phyloP scores from a whole-genome alignment of 2,329 filamentous ascomycete species.

The Aspergillus proliferans region DNA sequence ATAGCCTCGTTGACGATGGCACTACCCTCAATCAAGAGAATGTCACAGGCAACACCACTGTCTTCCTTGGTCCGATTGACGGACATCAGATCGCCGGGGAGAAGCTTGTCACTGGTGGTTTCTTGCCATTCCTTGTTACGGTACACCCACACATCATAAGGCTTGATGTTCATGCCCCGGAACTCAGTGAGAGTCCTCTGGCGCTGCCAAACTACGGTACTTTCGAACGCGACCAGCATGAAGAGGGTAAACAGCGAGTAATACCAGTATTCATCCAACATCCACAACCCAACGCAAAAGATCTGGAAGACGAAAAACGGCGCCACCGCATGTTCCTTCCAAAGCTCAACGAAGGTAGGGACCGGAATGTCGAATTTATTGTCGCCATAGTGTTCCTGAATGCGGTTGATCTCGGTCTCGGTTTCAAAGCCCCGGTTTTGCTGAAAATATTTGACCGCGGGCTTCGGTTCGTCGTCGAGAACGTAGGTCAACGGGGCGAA shows the following conservation, averaged over 20 bases:
- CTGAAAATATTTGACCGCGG: conserved; percentile 71
- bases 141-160: conserved; percentile 89
- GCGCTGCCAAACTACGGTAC: conserved; percentile 97
- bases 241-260: conserved; percentile 98
- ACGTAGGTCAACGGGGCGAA: conserved; percentile 79
- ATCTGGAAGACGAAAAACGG: conserved; percentile 99
- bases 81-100: conserved; percentile 89
- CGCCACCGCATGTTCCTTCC: conserved; percentile 96
- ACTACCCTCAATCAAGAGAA: conserved; percentile 88
- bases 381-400: conserved; percentile 88
- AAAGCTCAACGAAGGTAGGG: conserved; percentile 89
- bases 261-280: conserved; percentile 99
- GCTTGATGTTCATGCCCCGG: conserved; percentile 98
- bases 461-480: conserved; percentile 80
- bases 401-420: conserved; percentile 66
- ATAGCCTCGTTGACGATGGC: conserved; percentile 99
- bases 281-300: conserved; percentile 97
- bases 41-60: conserved; percentile 92
- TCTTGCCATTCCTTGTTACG: conserved; percentile 82
- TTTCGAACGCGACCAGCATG: conserved; percentile 97
- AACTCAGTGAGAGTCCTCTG: conserved; percentile 95
- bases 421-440: conserved; percentile 67
- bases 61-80: conserved; percentile 94
- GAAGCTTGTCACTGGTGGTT: conserved; percentile 79
- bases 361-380: conserved; percentile 98